Conservation (phyloP, 805 yeast genomes). For the Teunomyces panamensis region DNA sequence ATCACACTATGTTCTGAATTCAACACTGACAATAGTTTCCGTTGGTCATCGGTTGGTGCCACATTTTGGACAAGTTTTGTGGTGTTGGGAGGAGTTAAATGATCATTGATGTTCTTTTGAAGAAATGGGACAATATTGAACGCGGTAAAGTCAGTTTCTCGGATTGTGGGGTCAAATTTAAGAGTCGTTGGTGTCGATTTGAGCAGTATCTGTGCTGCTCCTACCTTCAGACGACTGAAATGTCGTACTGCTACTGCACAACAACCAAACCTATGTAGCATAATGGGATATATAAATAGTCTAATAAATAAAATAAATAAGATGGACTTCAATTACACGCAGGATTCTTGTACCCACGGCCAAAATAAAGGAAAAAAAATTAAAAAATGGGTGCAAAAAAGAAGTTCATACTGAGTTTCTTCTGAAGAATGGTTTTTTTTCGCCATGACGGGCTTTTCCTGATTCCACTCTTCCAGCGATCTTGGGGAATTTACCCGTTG, state of each 20-base stretch:
- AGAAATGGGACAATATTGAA: slow-evolving; percentile 23
- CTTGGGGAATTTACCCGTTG: slow-evolving; percentile 54
- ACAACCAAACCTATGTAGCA: neutral
- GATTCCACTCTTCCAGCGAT: slow-evolving; percentile 51
- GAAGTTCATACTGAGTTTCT: slow-evolving; percentile 56
- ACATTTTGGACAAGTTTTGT: slow-evolving; percentile 9
- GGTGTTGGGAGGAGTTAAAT: slow-evolving; percentile 9
- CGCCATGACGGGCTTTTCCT: slow-evolving; percentile 12
- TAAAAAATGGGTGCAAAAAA: slow-evolving; percentile 1
- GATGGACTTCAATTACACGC: too few relatives aligned
- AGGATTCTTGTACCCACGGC: too few relatives aligned
- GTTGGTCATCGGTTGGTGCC: slow-evolving; percentile 19
- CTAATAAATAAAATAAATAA: too few relatives aligned
- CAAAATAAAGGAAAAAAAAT: too few relatives aligned
- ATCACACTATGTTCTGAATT: slow-evolving; percentile 14
- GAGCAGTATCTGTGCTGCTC: neutral
- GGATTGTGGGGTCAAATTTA: slow-evolving; percentile 9
- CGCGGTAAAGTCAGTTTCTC: slow-evolving; percentile 15
- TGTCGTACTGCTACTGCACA: neutral
- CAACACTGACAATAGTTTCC: slow-evolving; percentile 15
- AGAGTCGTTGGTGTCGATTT: neutral
- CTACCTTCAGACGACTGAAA: neutral
- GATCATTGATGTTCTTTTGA: slow-evolving; percentile 17
- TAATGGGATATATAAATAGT: neutral
- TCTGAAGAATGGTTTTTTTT: slow-evolving; percentile 39